These are phyloP conservation scores for Cutaneotrichosporon dermatis DNA, from an alignment of 1,284 basidiomycete genomes.

Conservation along the genomic window DNA sequence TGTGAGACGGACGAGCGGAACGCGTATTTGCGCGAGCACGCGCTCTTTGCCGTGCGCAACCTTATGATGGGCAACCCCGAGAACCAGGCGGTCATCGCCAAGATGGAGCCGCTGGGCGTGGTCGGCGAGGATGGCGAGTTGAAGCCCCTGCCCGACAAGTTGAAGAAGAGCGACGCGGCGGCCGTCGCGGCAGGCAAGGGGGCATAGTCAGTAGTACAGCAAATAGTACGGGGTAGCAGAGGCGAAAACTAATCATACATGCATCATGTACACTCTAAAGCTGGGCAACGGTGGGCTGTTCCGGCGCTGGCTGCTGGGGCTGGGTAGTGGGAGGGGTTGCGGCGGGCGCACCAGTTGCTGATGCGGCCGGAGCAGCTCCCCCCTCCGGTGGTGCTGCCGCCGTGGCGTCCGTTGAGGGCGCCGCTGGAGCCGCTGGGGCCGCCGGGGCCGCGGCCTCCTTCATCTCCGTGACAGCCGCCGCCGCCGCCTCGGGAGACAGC, in stretches of 20 bases:
- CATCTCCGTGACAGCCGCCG: conserved; percentile 10
- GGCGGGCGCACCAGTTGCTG: too few species aligned
- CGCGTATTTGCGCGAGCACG: conserved; percentile 84
- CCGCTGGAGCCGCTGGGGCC: background rate
- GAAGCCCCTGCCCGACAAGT: conserved; percentile 48
- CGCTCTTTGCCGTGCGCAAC: conserved; percentile 74
- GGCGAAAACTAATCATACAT: conserved; percentile 4
- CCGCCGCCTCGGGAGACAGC: conserved; percentile 1
- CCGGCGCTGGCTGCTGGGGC: background rate
- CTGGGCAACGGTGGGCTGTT: conserved; percentile 11
- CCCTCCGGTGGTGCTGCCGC: background rate
- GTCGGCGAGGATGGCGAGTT: conserved; percentile 59
- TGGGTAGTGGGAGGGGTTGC: background rate
- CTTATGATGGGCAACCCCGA: conserved; percentile 68
- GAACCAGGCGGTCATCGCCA: conserved; percentile 72
- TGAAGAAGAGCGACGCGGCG: conserved; percentile 25
- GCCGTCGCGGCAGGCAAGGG: background rate
- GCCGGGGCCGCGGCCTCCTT: background rate
- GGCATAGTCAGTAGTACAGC: too few species aligned
- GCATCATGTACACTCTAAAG: conserved; percentile 6
- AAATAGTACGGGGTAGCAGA: too few species aligned
- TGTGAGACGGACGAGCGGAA: conserved; percentile 85
- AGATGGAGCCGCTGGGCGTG: conserved; percentile 58
- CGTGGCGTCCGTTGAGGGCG: too few species aligned
- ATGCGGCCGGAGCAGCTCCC: background rate